Base-by-base conservation (phyloP, 1,139 yeast genomes). In the Meyerozyma athensensis region DNA sequence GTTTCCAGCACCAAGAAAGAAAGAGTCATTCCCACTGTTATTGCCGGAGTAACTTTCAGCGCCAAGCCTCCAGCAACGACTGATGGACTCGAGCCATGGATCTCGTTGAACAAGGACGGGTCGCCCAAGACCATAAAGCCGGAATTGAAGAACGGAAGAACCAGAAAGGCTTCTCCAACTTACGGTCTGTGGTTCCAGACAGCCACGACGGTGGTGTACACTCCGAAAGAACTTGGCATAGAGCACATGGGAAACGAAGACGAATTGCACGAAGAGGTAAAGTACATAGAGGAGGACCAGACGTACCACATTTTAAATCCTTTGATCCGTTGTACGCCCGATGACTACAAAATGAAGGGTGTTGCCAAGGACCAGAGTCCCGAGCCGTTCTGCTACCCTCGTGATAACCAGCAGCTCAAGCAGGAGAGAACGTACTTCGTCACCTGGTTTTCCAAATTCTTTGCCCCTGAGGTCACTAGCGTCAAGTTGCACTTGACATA, bases 351-450 rank as follows among this genome's bases (percentile, higher is more conserved):
- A 52, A 74, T 72, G 48, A 84, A 79, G 56, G 92, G 92, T 7
- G 41, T 67, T 32, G 81, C 78, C 26, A 77, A 77, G 50, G 75
- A 75, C 44, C 56, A 60, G 19, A 43, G 59, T 0, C 74, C 86
- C 26, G 90, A 70, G 40, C 96, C 96, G 13, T 85, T 86, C 58
- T 87, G 96, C 58, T 76, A 85, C 19, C 96, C 96, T 14, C 68
- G 64, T 23, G 92, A 85, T 46, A 71, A 77, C 43, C 53, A 68
- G 10, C 66, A 62, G 30, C 67, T 82, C 60, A 71, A 74, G 44
- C 58, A 74, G 43, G 95, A 74, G 30, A 61, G 71, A 41, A 74
- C 85, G 1, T 84, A 85, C 52, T 87, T 89, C 54, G 60, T 85
- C 37, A 79, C 92, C 8, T 87, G 96, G 96, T 87, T 67, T 59